phyloP scores from a whole-genome alignment of 345 rosid species.

The Hibiscus trionum region DNA sequence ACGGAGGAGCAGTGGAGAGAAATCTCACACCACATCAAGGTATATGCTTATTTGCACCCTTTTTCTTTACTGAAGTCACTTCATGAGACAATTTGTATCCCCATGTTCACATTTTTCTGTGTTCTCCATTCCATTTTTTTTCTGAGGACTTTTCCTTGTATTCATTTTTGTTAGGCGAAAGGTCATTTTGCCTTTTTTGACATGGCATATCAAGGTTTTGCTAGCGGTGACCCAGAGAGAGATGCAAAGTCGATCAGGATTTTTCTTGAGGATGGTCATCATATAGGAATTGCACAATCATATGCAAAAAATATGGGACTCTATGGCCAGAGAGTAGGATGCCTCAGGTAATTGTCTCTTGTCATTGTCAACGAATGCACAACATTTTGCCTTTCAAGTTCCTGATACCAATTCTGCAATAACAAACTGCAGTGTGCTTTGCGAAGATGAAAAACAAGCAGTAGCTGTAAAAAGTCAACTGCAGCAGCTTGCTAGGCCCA shows the following conservation, averaged over 20 bases:
- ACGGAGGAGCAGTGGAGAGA: conserved; percentile 90
- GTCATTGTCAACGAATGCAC: neutral
- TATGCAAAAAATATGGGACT: conserved; percentile 99
- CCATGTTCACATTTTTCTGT: neutral
- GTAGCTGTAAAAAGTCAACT: conserved; percentile 83
- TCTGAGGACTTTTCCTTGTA: conserved; percentile 9
- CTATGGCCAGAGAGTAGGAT: conserved; percentile 96
- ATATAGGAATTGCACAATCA: conserved; percentile 85
- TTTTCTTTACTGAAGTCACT: neutral
- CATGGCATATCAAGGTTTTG: conserved; percentile 99
- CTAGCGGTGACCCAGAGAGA: conserved; percentile 90
- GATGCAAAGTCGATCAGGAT: conserved; percentile 94
- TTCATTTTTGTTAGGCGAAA: conserved; percentile 45
- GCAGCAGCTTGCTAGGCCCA: conserved; percentile 95
- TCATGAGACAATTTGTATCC: neutral
- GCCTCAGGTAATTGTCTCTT: conserved; percentile 61
- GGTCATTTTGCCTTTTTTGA: conserved; percentile 89
- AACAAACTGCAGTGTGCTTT: conserved; percentile 54
- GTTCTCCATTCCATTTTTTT: neutral
- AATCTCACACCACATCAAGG: conserved; percentile 85
- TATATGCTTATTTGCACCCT: conserved; percentile 8
- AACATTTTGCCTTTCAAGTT: neutral
- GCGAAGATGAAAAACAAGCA: conserved; percentile 78
- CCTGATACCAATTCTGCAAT: neutral
- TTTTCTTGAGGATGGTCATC: conserved; percentile 87